Evolutionary conservation across 257 asterid species (phyloP).

Genomic region (Forsythia suspensa): DNA sequence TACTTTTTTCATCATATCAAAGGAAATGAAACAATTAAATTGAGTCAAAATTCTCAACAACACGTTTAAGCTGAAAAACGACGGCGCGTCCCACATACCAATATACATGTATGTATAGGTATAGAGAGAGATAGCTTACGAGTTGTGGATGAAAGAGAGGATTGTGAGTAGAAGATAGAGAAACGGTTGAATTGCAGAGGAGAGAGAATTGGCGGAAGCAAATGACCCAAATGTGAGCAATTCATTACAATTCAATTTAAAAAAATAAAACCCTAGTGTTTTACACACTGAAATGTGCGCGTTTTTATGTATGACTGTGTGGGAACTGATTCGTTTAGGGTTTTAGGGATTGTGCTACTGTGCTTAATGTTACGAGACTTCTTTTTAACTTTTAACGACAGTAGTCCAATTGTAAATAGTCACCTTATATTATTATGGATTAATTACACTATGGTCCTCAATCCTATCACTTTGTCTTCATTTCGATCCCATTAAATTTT

Average conservation of each 20-base stretch:
- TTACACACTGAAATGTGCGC: too few species aligned
- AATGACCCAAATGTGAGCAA: constrained; percentile 25
- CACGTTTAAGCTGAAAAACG: background rate
- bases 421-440: too few species aligned
- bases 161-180: constrained; percentile 26
- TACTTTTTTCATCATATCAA: background rate
- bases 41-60: background rate
- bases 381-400: too few species aligned
- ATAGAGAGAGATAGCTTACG: constrained; percentile 22
- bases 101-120: background rate
- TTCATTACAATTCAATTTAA: constrained; percentile 19
- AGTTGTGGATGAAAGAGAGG: constrained; percentile 22
- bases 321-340: too few species aligned
- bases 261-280: too few species aligned
- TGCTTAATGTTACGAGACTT: too few species aligned
- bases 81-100: background rate
- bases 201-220: constrained; percentile 31
- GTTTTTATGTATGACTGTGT: too few species aligned
- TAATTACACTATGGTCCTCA: too few species aligned
- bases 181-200: constrained; percentile 41
- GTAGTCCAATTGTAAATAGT: too few species aligned
- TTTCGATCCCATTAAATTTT: too few species aligned
- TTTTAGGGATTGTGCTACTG: too few species aligned
- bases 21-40: background rate
- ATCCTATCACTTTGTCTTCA: too few species aligned